phyloP scores from a whole-genome alignment of 2,329 filamentous ascomycete species.

The Colletotrichum melonis region DNA sequence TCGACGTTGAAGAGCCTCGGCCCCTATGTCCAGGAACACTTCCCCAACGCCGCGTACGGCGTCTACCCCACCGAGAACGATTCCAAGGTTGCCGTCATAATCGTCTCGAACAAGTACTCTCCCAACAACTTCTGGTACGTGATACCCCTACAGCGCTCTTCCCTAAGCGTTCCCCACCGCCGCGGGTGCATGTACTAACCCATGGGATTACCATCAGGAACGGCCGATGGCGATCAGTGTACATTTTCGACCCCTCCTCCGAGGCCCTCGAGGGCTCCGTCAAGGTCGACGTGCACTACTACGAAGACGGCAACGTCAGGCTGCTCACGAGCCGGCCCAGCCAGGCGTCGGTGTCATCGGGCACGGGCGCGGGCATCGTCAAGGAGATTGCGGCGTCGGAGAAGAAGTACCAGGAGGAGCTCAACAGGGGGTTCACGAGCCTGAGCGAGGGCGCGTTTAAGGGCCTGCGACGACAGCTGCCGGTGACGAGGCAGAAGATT shows the following conservation, averaged over 20 bases:
- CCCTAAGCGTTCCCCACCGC: no score
- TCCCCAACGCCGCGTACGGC: slow-evolving; percentile 82
- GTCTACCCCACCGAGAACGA: slow-evolving; percentile 85
- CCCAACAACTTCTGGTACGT: slow-evolving; percentile 95
- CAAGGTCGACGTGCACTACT: slow-evolving; percentile 98
- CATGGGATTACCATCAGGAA: slow-evolving; percentile 69
- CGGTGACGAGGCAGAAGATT: slow-evolving; percentile 97
- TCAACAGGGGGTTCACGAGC: slow-evolving; percentile 89
- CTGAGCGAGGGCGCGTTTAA: slow-evolving; percentile 97
- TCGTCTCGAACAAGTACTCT: slow-evolving; percentile 97
- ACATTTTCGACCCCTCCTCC: slow-evolving; percentile 79
- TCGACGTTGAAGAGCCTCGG: slow-evolving; percentile 83
- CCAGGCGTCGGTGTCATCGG: slow-evolving; percentile 68
- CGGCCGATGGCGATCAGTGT: slow-evolving; percentile 93
- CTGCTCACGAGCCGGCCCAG: slow-evolving; percentile 88
- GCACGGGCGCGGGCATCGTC: slow-evolving; percentile 75
- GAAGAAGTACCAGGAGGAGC: slow-evolving; percentile 94
- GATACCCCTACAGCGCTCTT: no score
- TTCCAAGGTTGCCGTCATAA: slow-evolving; percentile 80
- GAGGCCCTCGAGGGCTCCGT: slow-evolving; percentile 80
- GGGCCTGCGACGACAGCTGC: slow-evolving; percentile 88
- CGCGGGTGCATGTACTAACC: not conserved
- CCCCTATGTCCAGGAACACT: slow-evolving; percentile 88
- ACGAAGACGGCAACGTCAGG: slow-evolving; percentile 98
- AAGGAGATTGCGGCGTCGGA: slow-evolving; percentile 83